Evolutionary conservation across 2,329 filamentous ascomycete species (phyloP).

Genomic region (Phyllosticta paracitricarpa): DNA sequence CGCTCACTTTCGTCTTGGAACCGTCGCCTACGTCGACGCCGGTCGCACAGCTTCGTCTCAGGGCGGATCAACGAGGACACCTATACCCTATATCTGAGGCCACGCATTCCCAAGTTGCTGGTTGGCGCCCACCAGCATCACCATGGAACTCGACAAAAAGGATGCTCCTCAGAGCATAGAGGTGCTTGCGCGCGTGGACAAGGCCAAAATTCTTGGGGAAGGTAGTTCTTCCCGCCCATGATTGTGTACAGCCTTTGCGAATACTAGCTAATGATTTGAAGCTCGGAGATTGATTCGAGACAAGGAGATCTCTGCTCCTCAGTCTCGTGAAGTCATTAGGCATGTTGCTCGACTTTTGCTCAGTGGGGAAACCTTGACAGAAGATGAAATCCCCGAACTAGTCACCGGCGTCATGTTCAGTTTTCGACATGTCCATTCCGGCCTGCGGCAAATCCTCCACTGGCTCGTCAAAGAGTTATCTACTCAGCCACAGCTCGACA

Average conservation of each 20-base stretch:
- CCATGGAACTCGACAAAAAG: constrained; percentile 97
- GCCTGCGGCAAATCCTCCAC: constrained; percentile 97
- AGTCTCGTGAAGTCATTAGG: constrained; percentile 93
- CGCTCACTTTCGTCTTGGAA: not conserved
- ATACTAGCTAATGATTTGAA: constrained; percentile 34
- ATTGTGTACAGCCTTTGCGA: not conserved
- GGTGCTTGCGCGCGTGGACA: not conserved
- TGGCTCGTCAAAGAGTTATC: constrained; percentile 96
- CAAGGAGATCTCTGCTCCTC: constrained; percentile 68
- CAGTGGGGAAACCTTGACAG: constrained; percentile 93
- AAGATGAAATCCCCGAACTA: constrained; percentile 52
- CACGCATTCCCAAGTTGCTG: not conserved
- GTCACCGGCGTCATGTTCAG: constrained; percentile 97
- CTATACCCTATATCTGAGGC: constrained; percentile 8
- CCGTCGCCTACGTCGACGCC: not conserved
- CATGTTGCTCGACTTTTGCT: constrained; percentile 96
- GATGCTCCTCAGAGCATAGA: constrained; percentile 67
- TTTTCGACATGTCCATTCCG: constrained; percentile 99
- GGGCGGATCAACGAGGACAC: constrained; percentile 8
- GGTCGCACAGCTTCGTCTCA: not conserved
- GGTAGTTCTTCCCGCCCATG: constrained; percentile 46
- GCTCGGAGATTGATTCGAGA: constrained; percentile 72
- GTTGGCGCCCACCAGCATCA: constrained; percentile 8
- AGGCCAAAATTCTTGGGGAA: constrained; percentile 71
- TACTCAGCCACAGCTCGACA: too few species aligned